A percentile compares a stretch with the other conserved stretches of the same genome.
Conservation (phyloP, 345 rosid genomes). For the Citrus glauca region DNA sequence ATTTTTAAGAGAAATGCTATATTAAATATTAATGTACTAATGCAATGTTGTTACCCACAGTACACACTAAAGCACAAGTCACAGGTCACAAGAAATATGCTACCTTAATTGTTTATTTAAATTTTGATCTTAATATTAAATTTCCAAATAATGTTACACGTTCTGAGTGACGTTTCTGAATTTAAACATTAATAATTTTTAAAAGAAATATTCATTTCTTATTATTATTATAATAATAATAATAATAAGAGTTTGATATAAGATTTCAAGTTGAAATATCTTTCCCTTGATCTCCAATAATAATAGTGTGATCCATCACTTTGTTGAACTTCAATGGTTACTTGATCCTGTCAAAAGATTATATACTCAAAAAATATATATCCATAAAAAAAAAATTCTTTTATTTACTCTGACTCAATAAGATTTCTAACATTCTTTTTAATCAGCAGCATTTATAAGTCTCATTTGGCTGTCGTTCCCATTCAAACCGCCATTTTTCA, state of each 20-base stretch:
- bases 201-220: background rate
- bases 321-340: slow-evolving; percentile 4
- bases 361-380: background rate
- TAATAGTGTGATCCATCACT: background rate
- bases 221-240: too few species aligned
- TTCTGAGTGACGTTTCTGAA: background rate
- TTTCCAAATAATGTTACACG: too few species aligned
- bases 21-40: too few species aligned
- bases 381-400: slow-evolving; percentile 10
- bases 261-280: background rate
- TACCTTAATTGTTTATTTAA: too few species aligned
- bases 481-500: slow-evolving; percentile 26
- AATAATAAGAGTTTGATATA: background rate
- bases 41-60: too few species aligned
- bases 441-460: background rate
- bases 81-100: too few species aligned
- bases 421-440: background rate
- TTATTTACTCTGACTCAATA: slow-evolving; percentile 25
- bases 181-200: background rate
- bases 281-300: background rate
- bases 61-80: too few species aligned
- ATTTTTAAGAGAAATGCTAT: too few species aligned
- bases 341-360: slow-evolving; percentile 10
- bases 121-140: too few species aligned
- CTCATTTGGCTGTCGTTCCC: slow-evolving; percentile 29